A percentile compares a stretch with the other conserved stretches of the same genome.
These are phyloP conservation scores for Salvia miltiorrhiza DNA, from an alignment of 257 asterid genomes.

Conservation along the genomic window DNA sequence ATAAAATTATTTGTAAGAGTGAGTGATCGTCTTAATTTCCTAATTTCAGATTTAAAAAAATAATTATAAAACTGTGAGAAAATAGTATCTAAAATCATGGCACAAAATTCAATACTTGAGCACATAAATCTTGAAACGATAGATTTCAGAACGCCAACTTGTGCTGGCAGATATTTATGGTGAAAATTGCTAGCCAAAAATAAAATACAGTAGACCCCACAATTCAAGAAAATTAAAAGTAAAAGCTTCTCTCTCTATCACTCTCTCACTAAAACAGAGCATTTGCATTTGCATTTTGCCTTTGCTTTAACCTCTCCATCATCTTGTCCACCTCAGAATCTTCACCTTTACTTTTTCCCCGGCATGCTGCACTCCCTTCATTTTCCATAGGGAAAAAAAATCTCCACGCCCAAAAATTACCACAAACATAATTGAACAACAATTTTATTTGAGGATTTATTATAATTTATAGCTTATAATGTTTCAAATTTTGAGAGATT, in stretches of 20 bases:
- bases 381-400: background rate
- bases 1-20: too few species aligned
- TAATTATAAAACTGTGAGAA: background rate
- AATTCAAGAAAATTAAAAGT: background rate
- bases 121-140: conserved; percentile 10
- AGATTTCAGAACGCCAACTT: conserved; percentile 18
- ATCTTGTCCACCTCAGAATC: conserved; percentile 19
- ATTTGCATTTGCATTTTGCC: conserved; percentile 22
- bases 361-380: background rate
- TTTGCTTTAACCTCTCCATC: conserved; percentile 22
- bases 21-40: too few species aligned
- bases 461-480: too few species aligned
- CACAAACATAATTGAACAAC: background rate
- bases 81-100: background rate
- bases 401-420: background rate
- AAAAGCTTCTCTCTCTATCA: conserved; percentile 16
- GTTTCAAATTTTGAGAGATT: too few species aligned
- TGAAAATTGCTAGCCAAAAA: conserved; percentile 22
- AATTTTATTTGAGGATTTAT: too few species aligned
- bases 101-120: conserved; percentile 17
- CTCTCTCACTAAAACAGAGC: background rate
- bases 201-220: conserved; percentile 32
- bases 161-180: conserved; percentile 22
- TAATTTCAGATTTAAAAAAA: too few species aligned
- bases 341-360: conserved; percentile 9